Evolutionary conservation across 805 yeast genomes (phyloP).

Genomic region (Kluyveromyces starmeri): DNA sequence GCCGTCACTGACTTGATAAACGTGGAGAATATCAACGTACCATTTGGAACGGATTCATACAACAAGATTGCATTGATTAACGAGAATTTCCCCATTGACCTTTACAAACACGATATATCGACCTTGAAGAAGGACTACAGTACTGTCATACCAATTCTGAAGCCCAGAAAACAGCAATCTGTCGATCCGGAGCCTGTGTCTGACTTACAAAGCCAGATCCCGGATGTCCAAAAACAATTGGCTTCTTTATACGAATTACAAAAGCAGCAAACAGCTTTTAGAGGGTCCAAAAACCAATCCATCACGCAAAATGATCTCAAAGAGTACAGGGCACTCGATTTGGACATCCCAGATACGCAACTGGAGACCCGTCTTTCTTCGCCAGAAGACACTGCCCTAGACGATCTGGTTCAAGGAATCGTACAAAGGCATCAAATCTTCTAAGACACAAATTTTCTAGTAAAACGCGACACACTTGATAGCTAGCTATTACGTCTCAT

Average conservation of each 20-base stretch:
- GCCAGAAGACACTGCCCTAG: conserved; percentile 1
- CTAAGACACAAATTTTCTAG: conserved; percentile 4
- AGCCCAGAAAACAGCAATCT: background rate
- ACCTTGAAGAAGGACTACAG: background rate
- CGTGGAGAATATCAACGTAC: conserved; percentile 31
- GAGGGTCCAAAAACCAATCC: background rate
- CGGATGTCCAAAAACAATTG: conserved; percentile 6
- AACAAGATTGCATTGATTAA: conserved; percentile 37
- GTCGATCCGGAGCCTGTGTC: background rate
- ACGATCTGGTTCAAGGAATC: conserved; percentile 2
- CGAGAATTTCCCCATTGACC: conserved; percentile 22
- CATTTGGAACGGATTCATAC: conserved; percentile 44
- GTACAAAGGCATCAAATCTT: conserved; percentile 5
- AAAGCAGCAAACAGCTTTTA: background rate
- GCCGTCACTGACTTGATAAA: conserved; percentile 11
- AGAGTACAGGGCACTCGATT: no score
- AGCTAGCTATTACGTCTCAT: no score
- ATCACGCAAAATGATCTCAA: no score
- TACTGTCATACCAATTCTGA: background rate
- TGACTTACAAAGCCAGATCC: background rate
- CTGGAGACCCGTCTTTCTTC: no score
- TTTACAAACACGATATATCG: background rate
- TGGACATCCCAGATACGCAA: no score
- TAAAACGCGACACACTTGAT: no score
- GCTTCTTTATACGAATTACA: conserved; percentile 5